phyloP scores from a whole-genome alignment of 805 yeast genomes.

The Teunomyces cretensis region DNA sequence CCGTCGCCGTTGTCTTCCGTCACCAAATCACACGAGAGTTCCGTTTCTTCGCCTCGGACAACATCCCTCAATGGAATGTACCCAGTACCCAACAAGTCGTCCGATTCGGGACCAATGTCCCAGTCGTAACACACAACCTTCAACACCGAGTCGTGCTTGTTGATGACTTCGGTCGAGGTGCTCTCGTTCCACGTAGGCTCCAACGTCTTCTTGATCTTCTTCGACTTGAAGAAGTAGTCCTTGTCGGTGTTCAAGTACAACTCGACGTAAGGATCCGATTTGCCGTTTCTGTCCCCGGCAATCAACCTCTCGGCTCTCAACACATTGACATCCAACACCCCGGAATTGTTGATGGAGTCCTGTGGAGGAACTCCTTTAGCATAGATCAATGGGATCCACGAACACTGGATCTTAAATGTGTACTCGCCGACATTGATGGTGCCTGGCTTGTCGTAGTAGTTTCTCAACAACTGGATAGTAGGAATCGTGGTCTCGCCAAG shows the following conservation, averaged over 20 bases:
- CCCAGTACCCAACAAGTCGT: constrained; percentile 77
- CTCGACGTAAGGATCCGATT: constrained; percentile 87
- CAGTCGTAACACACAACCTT: constrained; percentile 72
- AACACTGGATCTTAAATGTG: constrained; percentile 56
- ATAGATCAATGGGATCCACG: constrained; percentile 75
- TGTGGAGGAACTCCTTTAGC: constrained; percentile 61
- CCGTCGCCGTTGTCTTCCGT: constrained; percentile 53
- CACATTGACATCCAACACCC: constrained; percentile 62
- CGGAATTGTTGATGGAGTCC: constrained; percentile 76
- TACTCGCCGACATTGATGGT: constrained; percentile 52
- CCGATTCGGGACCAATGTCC: constrained; percentile 88
- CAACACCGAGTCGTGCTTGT: constrained; percentile 61
- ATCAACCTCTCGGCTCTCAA: constrained; percentile 66
- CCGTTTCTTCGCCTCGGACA: constrained; percentile 45
- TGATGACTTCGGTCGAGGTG: constrained; percentile 53
- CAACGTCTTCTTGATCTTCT: constrained; percentile 80
- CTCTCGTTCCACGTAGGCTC: constrained; percentile 88
- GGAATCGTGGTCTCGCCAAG: constrained; percentile 66
- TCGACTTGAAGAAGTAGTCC: constrained; percentile 65
- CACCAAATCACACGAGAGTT: constrained; percentile 44
- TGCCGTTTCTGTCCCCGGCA: constrained; percentile 89
- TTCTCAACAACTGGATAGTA: constrained; percentile 61
- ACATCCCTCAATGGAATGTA: constrained; percentile 56
- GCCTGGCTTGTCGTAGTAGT: constrained; percentile 63
- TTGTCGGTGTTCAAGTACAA: constrained; percentile 64